Evolutionary conservation across 179 eudicot genomes (phyloP).

Genomic region (Heliamphora pulchella): DNA sequence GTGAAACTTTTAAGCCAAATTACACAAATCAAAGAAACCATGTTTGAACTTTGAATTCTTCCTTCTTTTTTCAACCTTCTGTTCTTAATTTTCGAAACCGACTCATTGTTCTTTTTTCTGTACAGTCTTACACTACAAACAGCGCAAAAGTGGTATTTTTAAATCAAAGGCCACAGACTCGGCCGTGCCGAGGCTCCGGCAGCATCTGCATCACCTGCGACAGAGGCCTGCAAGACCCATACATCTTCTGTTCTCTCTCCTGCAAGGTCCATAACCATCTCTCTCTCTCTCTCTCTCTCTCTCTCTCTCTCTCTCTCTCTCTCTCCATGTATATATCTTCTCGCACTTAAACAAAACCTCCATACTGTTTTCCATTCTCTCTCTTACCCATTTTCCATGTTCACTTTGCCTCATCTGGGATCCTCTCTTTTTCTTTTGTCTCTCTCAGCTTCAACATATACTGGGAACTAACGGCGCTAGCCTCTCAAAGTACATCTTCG

Average conservation of each 20-base stretch:
- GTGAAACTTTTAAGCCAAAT: not conserved
- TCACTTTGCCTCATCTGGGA: slow-evolving; percentile 19
- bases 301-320: no score
- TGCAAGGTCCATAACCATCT: slow-evolving; percentile 49
- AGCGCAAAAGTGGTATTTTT: slow-evolving; percentile 63
- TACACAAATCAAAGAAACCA: not conserved
- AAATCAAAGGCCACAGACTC: slow-evolving; percentile 40
- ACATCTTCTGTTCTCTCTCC: slow-evolving; percentile 51
- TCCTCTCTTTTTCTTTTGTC: not conserved
- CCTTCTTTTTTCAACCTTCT: not conserved
- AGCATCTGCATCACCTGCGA: slow-evolving; percentile 48
- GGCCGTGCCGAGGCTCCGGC: slow-evolving; percentile 32
- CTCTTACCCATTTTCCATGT: slow-evolving; percentile 6
- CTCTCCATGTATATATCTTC: not conserved
- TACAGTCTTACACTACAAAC: slow-evolving; percentile 43
- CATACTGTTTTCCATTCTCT: not conserved
- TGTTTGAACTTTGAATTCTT: no score
- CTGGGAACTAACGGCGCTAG: slow-evolving; percentile 26
- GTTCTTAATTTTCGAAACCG: not conserved
- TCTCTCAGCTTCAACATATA: slow-evolving; percentile 38
- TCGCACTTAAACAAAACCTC: not conserved
- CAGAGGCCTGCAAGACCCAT: slow-evolving; percentile 52
- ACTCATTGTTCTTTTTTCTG: not conserved
- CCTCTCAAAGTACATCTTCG: slow-evolving; percentile 23
- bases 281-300: not conserved